Percentiles rank a stretch among this genome's conserved stretches.
phyloP scores from a whole-genome alignment of 2,329 filamentous ascomycete genomes.

The Pseudocercospora ulei region DNA sequence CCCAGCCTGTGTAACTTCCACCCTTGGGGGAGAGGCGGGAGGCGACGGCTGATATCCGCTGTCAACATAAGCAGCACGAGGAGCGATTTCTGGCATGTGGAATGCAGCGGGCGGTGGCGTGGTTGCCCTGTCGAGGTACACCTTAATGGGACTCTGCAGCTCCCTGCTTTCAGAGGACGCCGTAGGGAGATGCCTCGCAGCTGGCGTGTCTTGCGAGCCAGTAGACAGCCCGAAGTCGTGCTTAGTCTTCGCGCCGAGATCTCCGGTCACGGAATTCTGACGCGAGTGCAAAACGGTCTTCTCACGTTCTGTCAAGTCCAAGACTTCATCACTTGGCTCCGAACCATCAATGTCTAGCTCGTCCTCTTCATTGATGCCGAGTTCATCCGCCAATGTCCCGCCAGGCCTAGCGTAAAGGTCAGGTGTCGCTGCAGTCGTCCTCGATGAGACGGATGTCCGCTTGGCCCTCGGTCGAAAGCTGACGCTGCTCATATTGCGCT shows the following conservation, averaged over 20 bases:
- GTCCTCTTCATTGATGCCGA: slow-evolving; percentile 76
- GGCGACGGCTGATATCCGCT: slow-evolving; percentile 75
- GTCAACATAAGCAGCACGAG: slow-evolving; percentile 54
- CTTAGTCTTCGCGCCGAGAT: slow-evolving; percentile 41
- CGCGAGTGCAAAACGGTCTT: slow-evolving; percentile 37
- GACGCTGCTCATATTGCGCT: slow-evolving; percentile 33
- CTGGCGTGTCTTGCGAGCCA: slow-evolving; percentile 15
- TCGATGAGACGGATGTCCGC: slow-evolving; percentile 23
- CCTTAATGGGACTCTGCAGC: slow-evolving; percentile 12
- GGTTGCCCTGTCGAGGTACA: slow-evolving; percentile 21
- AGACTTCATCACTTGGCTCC: slow-evolving; percentile 59
- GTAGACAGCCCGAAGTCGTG: slow-evolving; percentile 36
- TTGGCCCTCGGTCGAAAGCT: slow-evolving; percentile 24
- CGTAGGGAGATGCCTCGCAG: slow-evolving; percentile 13
- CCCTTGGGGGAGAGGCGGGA: slow-evolving; percentile 58
- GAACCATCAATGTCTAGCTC: slow-evolving; percentile 44
- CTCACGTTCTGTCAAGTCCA: slow-evolving; percentile 37
- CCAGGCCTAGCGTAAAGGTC: slow-evolving; percentile 55
- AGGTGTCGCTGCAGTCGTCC: slow-evolving; percentile 26
- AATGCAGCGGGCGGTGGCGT: slow-evolving; percentile 18
- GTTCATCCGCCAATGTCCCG: slow-evolving; percentile 77
- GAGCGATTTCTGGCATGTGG: slow-evolving; percentile 15
- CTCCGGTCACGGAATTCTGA: slow-evolving; percentile 31
- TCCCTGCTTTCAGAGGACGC: slow-evolving; percentile 13
- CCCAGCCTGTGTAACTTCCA: slow-evolving; percentile 13